Conservation (phyloP, 352 stramenopile species). For the Blastocystis sp. region DNA sequence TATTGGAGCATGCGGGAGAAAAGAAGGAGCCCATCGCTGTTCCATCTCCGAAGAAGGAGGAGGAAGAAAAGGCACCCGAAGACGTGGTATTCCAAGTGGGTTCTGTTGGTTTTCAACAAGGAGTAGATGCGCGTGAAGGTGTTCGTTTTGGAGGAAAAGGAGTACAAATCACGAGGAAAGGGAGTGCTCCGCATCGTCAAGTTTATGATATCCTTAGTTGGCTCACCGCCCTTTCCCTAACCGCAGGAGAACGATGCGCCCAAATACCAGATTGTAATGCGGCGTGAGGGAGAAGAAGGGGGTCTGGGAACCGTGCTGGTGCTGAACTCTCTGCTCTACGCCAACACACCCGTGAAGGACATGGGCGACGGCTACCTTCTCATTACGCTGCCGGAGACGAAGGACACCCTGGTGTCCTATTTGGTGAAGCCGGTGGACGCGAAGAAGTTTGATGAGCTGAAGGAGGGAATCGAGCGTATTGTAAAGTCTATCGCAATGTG, state of each 20-base stretch:
- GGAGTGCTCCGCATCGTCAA: slow-evolving; percentile 33
- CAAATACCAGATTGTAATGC: slow-evolving; percentile 43
- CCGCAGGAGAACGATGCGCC: not conserved
- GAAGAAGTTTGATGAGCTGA: not conserved
- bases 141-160: slow-evolving; percentile 29
- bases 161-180: slow-evolving; percentile 45
- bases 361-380: slow-evolving; percentile 20
- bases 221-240: not conserved
- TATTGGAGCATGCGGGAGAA: not conserved
- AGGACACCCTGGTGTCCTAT: slow-evolving; percentile 22
- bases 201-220: slow-evolving; percentile 29
- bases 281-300: slow-evolving; percentile 41
- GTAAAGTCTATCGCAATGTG: slow-evolving; percentile 5
- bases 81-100: slow-evolving; percentile 26
- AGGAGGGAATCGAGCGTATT: slow-evolving; percentile 23
- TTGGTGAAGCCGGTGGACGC: slow-evolving; percentile 31
- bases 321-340: slow-evolving; percentile 56
- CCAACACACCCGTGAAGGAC: slow-evolving; percentile 16
- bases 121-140: slow-evolving; percentile 10
- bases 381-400: slow-evolving; percentile 47
- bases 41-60: no score
- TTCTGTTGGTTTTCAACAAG: not conserved
- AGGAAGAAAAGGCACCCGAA: no score
- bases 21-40: no score
- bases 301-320: slow-evolving; percentile 37